These are phyloP conservation scores for Sporothrix mexicana DNA, from an alignment of 2,329 filamentous ascomycete species.

Conservation along the genomic window DNA sequence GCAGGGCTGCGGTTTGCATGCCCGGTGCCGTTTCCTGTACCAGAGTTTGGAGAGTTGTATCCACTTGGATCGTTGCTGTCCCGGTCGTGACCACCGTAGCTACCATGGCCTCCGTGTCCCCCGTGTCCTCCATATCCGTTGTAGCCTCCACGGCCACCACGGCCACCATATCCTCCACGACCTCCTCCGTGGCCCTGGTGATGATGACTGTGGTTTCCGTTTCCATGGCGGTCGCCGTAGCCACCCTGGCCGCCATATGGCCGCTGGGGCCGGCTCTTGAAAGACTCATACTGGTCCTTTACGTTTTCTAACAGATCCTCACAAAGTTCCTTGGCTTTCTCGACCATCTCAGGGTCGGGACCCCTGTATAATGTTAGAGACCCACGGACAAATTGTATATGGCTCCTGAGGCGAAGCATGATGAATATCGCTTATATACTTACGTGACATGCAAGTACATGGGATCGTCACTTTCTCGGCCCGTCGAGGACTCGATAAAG, in stretches of 20 bases:
- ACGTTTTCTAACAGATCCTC: slow-evolving; percentile 87
- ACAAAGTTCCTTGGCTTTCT: slow-evolving; percentile 85
- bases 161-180: slow-evolving; percentile 51
- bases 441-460: slow-evolving; percentile 98
- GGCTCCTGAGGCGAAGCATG: neutral
- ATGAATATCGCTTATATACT: slow-evolving; percentile 46
- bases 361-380: slow-evolving; percentile 61
- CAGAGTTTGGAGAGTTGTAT: slow-evolving; percentile 50
- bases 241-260: slow-evolving; percentile 60
- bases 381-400: too few species aligned
- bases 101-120: slow-evolving; percentile 44
- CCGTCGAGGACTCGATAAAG: slow-evolving; percentile 88
- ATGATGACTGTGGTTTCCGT: slow-evolving; percentile 44
- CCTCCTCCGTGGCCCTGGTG: slow-evolving; percentile 46
- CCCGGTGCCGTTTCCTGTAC: slow-evolving; percentile 44
- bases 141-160: slow-evolving; percentile 45
- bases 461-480: slow-evolving; percentile 87
- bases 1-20: slow-evolving; percentile 7
- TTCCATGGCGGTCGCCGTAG: slow-evolving; percentile 53
- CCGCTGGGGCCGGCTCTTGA: slow-evolving; percentile 81
- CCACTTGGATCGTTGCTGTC: slow-evolving; percentile 41
- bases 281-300: slow-evolving; percentile 85
- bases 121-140: slow-evolving; percentile 12
- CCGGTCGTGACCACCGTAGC: slow-evolving; percentile 18
- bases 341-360: slow-evolving; percentile 84